Evolutionary conservation across 805 yeast genomes (phyloP).

Genomic region (Metschnikowia kunwiensis): DNA sequence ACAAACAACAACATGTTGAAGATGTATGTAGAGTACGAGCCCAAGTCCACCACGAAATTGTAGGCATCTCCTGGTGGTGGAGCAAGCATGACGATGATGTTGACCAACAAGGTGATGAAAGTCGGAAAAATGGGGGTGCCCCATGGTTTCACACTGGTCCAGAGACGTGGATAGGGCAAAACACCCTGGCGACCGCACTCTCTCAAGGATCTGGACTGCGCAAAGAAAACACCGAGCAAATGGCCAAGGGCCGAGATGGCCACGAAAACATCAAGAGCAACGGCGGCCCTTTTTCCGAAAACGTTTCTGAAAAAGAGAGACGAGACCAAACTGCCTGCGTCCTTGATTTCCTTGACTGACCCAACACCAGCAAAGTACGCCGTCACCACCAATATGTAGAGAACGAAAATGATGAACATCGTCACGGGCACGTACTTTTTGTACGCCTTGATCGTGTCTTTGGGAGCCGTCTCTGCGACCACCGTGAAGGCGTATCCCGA

Average conservation of each 20-base stretch:
- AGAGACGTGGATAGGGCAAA: slow-evolving; percentile 26
- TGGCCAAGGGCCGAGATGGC: slow-evolving; percentile 34
- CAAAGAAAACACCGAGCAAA: slow-evolving; percentile 26
- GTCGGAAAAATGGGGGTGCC: slow-evolving; percentile 31
- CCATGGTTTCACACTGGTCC: slow-evolving; percentile 32
- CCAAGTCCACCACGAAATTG: slow-evolving; percentile 31
- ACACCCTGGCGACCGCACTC: slow-evolving; percentile 36
- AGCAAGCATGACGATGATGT: slow-evolving; percentile 27
- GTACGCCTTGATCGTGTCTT: slow-evolving; percentile 26
- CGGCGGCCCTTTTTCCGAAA: slow-evolving; percentile 27
- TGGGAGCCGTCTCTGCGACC: slow-evolving; percentile 29
- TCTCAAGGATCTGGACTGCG: slow-evolving; percentile 31
- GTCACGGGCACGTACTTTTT: slow-evolving; percentile 30
- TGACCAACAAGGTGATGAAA: slow-evolving; percentile 24
- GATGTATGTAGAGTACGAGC: slow-evolving; percentile 28
- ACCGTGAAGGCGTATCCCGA: slow-evolving; percentile 38
- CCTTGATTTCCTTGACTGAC: slow-evolving; percentile 23
- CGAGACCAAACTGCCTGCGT: slow-evolving; percentile 30
- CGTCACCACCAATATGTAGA: slow-evolving; percentile 34
- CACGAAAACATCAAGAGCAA: slow-evolving; percentile 25
- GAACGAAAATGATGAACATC: slow-evolving; percentile 28
- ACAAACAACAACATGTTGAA: slow-evolving; percentile 27
- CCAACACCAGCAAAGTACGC: slow-evolving; percentile 32
- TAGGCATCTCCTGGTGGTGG: slow-evolving; percentile 38
- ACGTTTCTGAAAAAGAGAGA: slow-evolving; percentile 29